Conservation (phyloP, 2,329 filamentous ascomycete genomes). For the Trichoderma simmonsii region DNA sequence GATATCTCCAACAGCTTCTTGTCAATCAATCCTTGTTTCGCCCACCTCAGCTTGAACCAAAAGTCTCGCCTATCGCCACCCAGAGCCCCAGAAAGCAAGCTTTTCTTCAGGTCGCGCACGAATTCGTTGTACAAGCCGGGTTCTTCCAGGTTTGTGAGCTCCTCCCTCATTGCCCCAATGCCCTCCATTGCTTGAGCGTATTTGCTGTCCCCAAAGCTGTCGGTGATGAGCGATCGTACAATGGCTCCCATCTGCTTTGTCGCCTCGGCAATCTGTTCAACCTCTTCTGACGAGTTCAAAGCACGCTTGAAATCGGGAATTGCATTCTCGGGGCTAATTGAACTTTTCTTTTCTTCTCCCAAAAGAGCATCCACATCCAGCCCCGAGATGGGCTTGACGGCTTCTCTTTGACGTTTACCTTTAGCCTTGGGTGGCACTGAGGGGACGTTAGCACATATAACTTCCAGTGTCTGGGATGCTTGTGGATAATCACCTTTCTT, state of each 20-base stretch:
- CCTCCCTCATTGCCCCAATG: constrained; percentile 72
- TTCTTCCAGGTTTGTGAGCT: constrained; percentile 72
- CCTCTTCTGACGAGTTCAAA: constrained; percentile 58
- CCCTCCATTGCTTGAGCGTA: constrained; percentile 75
- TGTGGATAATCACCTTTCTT: constrained; percentile 63
- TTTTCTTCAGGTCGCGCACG: constrained; percentile 66
- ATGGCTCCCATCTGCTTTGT: constrained; percentile 72
- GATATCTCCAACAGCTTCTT: constrained; percentile 60
- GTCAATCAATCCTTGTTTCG: constrained; percentile 71
- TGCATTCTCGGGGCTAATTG: constrained; percentile 65
- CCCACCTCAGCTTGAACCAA: constrained; percentile 71
- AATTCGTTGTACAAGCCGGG: constrained; percentile 75
- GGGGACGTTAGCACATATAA: constrained; percentile 22
- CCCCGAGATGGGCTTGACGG: constrained; percentile 80
- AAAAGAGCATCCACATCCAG: constrained; percentile 83
- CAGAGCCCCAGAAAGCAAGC: constrained; percentile 65
- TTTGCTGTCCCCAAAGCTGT: constrained; percentile 71
- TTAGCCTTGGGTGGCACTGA: constrained; percentile 75
- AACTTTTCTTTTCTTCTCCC: constrained; percentile 46
- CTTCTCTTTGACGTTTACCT: constrained; percentile 66
- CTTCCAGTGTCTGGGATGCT: too few relatives aligned
- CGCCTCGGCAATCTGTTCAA: constrained; percentile 62
- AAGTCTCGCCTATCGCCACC: constrained; percentile 77
- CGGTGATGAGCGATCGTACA: constrained; percentile 63
- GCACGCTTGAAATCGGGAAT: constrained; percentile 88